Base-by-base conservation (phyloP, 2,329 filamentous ascomycete species). In the Aspergillus sp. region DNA sequence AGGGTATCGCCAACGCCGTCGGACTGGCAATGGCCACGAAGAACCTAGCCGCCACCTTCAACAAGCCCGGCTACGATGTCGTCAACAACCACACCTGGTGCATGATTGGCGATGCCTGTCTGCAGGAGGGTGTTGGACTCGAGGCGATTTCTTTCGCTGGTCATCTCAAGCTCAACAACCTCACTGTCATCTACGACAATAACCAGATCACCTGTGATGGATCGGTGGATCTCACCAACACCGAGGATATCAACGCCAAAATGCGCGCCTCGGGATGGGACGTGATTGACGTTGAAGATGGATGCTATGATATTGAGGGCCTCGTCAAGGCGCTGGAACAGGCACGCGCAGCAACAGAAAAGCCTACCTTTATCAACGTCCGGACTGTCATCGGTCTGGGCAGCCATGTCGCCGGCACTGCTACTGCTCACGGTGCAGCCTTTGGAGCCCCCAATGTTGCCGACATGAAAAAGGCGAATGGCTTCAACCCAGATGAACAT, bases 1-100 rank as follows among this genome's bases (percentile, higher is more conserved):
- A 82, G 51, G 79, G 78, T 9, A 67, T 82, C n/a, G 75, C 78
- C 13, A 82, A 82, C 48, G 76, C 78, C 0, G 77, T 82, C 6
- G 78, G 79, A 7, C 61, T 81, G 26, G 78, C 79, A 8, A 76
- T 80, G 54, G 78, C 78, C 0, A 70, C 71, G 3, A 81, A 79
- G 61, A 71, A 80, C 46, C 67, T 81, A 4, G 74, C 68, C 0
- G 75, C 76, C 0, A 73, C 64, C 0, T 82, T 75, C 60, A 81
- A 81, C 60, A 62, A 61, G 28, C 74, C 74, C 0, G 67, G 62
- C 5, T 73, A 69, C 43, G 67, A 73, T 1, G 55, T 81, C 2
- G 64, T 81, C 6, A 65, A 70, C 40, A 77, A 76, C 50, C 70
- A 68, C 37, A 79, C 73, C 0, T 82, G 69, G 61, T 81, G 77